These are phyloP conservation scores for Mitragyna speciosa DNA, from an alignment of 257 asterid genomes.

Conservation along the genomic window DNA sequence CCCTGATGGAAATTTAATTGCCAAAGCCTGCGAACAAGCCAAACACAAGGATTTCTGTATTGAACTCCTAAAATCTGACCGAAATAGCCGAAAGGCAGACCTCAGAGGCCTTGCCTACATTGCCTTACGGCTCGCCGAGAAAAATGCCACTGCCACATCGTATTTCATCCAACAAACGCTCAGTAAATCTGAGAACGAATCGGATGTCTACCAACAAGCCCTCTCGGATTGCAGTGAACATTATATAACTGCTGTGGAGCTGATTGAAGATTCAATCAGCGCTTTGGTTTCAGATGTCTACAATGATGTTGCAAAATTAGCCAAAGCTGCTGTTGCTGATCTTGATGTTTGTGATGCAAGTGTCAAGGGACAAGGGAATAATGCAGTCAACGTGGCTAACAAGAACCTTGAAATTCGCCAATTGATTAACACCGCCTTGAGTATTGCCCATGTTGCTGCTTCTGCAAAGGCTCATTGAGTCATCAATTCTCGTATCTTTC, in stretches of 20 bases:
- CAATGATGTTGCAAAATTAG: slow-evolving; percentile 32
- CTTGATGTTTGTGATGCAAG: slow-evolving; percentile 34
- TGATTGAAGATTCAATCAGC: slow-evolving; percentile 48
- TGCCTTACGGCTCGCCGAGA: slow-evolving; percentile 19
- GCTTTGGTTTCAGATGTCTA: slow-evolving; percentile 18
- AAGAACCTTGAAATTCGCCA: slow-evolving; percentile 9
- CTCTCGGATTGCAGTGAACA: slow-evolving; percentile 54
- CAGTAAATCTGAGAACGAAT: not conserved
- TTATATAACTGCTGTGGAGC: slow-evolving; percentile 47
- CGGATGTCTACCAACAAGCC: slow-evolving; percentile 17
- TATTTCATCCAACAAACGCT: slow-evolving; percentile 9
- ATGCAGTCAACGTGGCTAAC: slow-evolving; percentile 4
- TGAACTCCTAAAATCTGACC: slow-evolving; percentile 11
- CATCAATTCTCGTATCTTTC: too few relatives aligned
- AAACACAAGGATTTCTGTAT: slow-evolving; percentile 12
- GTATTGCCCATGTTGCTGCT: slow-evolving; percentile 19
- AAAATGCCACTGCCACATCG: slow-evolving; percentile 21
- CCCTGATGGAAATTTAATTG: not conserved
- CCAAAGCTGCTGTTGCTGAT: slow-evolving; percentile 38
- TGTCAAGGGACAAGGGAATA: not conserved
- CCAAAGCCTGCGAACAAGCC: slow-evolving; percentile 19
- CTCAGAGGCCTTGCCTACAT: slow-evolving; percentile 29
- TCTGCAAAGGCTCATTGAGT: not conserved
- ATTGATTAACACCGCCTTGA: slow-evolving; percentile 16
- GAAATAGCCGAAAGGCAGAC: slow-evolving; percentile 9